Percentiles rank a stretch among this genome's conserved stretches.
phyloP scores from a whole-genome alignment of 2,329 filamentous ascomycete genomes.

The Chrysoporthe puriensis region DNA sequence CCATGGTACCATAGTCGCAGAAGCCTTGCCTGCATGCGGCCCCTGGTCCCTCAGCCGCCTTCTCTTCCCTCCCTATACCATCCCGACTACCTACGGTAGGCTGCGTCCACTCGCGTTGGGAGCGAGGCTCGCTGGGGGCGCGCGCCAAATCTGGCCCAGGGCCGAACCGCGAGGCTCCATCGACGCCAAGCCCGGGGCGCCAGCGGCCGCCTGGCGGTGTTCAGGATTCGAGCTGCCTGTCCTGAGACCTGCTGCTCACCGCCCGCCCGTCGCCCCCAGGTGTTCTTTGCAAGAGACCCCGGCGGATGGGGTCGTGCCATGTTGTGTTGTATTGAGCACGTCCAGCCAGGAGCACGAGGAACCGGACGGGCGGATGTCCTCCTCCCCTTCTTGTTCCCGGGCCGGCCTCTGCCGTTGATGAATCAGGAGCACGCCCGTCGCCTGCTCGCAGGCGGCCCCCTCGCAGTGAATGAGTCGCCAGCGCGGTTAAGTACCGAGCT shows the following conservation, averaged over 20 bases:
- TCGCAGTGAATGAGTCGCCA: not conserved
- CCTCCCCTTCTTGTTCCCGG: too few species aligned
- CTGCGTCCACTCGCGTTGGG: too few species aligned
- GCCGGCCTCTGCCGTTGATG: too few species aligned
- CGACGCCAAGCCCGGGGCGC: conserved; percentile 12
- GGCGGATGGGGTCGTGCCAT: too few species aligned
- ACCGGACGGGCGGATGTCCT: too few species aligned
- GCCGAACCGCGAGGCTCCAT: conserved; percentile 12
- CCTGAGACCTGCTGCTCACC: not conserved
- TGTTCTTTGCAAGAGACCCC: too few species aligned
- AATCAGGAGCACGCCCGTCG: too few species aligned
- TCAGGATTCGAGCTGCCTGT: not conserved
- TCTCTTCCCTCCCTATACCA: not conserved
- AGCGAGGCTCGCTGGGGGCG: not conserved
- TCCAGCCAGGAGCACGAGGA: too few species aligned
- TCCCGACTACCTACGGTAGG: too few species aligned
- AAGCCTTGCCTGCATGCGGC: not conserved
- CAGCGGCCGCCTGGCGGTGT: conserved; percentile 5
- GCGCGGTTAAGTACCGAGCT: not conserved
- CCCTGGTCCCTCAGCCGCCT: not conserved
- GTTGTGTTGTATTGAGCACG: too few species aligned
- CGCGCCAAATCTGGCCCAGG: not conserved
- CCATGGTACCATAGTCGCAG: not conserved
- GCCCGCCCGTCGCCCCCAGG: not conserved
- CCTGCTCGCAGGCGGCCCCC: too few species aligned